These are phyloP conservation scores for Cryptococcus hybrid DNA, from an alignment of 1,284 basidiomycete species.

Conservation along the genomic window DNA sequence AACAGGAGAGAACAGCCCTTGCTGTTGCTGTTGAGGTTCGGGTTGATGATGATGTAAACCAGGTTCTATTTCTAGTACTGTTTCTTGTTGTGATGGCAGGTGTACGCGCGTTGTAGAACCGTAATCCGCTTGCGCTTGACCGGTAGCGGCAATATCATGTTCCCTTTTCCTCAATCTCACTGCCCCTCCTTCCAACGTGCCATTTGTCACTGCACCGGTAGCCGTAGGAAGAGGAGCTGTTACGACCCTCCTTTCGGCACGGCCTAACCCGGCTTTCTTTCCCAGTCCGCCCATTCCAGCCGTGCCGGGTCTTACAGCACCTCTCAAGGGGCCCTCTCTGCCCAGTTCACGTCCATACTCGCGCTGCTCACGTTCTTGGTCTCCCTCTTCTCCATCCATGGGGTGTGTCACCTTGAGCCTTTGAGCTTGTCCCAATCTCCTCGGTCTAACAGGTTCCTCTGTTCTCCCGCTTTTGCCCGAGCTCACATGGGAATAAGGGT, in stretches of 20 bases:
- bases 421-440: conserved; percentile 23
- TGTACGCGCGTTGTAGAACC: too few species aligned
- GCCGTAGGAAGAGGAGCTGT: conserved; percentile 21
- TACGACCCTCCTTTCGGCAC: conserved; percentile 29
- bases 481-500: too few species aligned
- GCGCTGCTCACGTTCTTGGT: not conserved
- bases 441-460: not conserved
- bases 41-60: too few species aligned
- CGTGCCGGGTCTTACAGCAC: conserved; percentile 10
- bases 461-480: not conserved
- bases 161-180: too few species aligned
- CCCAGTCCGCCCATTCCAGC: not conserved
- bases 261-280: conserved; percentile 16
- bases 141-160: too few species aligned
- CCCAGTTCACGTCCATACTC: not conserved
- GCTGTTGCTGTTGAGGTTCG: not conserved
- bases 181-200: too few species aligned
- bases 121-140: too few species aligned
- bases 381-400: conserved; percentile 3
- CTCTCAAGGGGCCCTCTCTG: conserved; percentile 10
- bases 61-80: too few species aligned
- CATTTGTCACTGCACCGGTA: too few species aligned
- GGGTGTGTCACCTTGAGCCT: conserved; percentile 14
- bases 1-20: not conserved
- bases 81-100: too few species aligned